Percentiles rank a stretch among this genome's conserved stretches.
phyloP scores from a whole-genome alignment of 164 flowering plant genomes.

The grape (Vitis vinifera) region ASM3070453v1 NC_081811.1:5127001-5127500 shows the following conservation, averaged over 20 bases:
- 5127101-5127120: constrained; percentile 57
- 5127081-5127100: constrained; percentile 65
- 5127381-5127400: too few relatives aligned
- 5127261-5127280: too few relatives aligned
- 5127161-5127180: constrained; percentile 58
- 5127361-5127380: too few relatives aligned
- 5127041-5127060: constrained; percentile 73
- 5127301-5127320: too few relatives aligned
- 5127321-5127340: too few relatives aligned
- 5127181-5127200: constrained; percentile 53
- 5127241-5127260: not conserved
- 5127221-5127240: not conserved
- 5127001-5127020: constrained; percentile 65
- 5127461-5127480: too few relatives aligned
- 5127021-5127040: constrained; percentile 71
- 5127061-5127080: constrained; percentile 73
- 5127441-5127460: too few relatives aligned
- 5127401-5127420: too few relatives aligned
- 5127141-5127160: constrained; percentile 62
- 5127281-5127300: too few relatives aligned
- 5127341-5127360: too few relatives aligned
- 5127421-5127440: too few relatives aligned
- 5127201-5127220: constrained; percentile 44
- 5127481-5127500: too few relatives aligned
- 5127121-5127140: constrained; percentile 53